These are phyloP conservation scores for Agapanthus africanus DNA, from an alignment of 106 monocot species.

Conservation along the genomic window DNA sequence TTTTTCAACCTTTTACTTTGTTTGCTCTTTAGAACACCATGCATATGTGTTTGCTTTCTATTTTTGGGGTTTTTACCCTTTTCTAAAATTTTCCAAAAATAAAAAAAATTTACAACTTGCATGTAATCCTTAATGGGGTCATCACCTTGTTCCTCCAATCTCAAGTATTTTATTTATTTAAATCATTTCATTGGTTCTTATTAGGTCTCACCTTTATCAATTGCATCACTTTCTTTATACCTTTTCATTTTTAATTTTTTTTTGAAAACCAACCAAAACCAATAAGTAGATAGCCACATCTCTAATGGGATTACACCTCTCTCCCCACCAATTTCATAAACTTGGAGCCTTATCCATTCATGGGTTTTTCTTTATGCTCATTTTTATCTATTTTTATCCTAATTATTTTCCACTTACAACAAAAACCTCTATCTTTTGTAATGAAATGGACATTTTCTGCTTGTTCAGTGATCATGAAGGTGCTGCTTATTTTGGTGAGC, in stretches of 20 bases:
- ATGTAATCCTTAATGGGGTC: neutral
- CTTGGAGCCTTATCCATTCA: constrained; percentile 25
- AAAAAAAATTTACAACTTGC: no score
- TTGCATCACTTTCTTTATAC: neutral
- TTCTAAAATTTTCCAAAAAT: neutral
- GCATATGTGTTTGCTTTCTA: no score
- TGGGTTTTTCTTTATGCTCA: neutral
- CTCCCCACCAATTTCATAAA: constrained; percentile 15
- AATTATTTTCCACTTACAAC: neutral
- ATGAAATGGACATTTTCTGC: constrained; percentile 6
- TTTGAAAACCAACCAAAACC: neutral
- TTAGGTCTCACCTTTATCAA: constrained; percentile 2
- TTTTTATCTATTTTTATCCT: constrained; percentile 3
- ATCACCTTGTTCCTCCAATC: neutral
- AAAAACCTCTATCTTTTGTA: neutral
- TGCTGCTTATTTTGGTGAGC: constrained; percentile 68
- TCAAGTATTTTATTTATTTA: no score
- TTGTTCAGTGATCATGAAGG: constrained; percentile 57
- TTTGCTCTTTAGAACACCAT: no score
- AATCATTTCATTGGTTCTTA: constrained; percentile 1
- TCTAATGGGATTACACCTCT: constrained; percentile 27
- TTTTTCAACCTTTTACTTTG: neutral
- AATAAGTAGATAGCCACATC: neutral
- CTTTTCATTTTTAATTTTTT: constrained; percentile 4
- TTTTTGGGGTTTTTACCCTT: neutral